These are phyloP conservation scores for Camillea tinctor DNA, from an alignment of 2,329 filamentous ascomycete species.

Conservation along the genomic window DNA sequence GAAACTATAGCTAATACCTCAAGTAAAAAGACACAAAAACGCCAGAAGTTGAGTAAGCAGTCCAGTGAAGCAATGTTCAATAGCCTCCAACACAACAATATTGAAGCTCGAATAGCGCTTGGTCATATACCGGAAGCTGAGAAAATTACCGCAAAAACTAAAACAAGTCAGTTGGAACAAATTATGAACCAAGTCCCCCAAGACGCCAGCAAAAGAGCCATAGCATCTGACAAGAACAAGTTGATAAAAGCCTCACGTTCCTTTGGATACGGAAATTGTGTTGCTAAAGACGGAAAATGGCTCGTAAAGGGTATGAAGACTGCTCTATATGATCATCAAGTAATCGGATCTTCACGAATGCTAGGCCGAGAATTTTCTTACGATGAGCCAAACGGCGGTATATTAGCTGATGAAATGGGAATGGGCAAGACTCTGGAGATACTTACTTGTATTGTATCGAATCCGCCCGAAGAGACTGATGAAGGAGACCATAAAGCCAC, in stretches of 20 bases:
- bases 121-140: neutral
- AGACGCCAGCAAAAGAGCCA: neutral
- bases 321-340: conserved; percentile 6
- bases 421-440: conserved; percentile 14
- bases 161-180: neutral
- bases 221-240: conserved; percentile 4
- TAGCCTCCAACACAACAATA: neutral
- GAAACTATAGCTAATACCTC: too few species aligned
- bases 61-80: neutral
- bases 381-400: conserved; percentile 6
- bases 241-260: conserved; percentile 5
- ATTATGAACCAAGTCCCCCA: neutral
- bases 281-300: conserved; percentile 11
- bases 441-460: conserved; percentile 10
- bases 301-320: conserved; percentile 9
- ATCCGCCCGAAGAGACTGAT: neutral
- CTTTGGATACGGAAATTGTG: conserved; percentile 4
- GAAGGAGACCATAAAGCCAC: neutral
- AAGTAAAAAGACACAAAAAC: too few species aligned
- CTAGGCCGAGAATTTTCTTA: conserved; percentile 5
- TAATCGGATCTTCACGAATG: conserved; percentile 10
- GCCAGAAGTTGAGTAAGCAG: neutral
- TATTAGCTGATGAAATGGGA: conserved; percentile 16
- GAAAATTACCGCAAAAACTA: neutral
- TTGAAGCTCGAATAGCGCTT: neutral